Percentiles rank a stretch among this genome's conserved stretches.
Evolutionary conservation across 352 stramenopile genomes (phyloP).

Genomic region (Globisporangium cystogenes): DNA sequence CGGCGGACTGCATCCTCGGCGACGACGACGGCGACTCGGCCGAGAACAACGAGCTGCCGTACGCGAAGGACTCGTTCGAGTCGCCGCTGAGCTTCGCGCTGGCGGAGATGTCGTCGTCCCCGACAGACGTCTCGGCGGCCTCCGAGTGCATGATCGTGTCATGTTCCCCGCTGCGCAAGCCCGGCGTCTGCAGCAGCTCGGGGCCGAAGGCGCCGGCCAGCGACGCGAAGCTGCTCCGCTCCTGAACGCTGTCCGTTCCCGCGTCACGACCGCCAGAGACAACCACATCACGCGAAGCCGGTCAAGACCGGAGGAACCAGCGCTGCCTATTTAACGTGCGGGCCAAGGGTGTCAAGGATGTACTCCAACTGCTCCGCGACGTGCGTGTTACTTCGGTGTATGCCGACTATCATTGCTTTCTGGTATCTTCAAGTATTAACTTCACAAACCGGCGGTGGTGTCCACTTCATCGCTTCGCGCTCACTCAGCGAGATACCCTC

Average conservation of each 20-base stretch:
- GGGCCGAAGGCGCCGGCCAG: not conserved
- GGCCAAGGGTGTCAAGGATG: too few species aligned
- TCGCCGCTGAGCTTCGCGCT: constrained; percentile 38
- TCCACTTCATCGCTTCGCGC: too few species aligned
- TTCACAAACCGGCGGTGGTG: too few species aligned
- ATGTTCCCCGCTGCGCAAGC: constrained; percentile 9
- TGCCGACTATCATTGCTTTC: too few species aligned
- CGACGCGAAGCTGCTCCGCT: not conserved
- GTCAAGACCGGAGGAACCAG: not conserved
- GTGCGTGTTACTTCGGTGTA: too few species aligned
- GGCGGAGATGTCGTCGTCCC: constrained; percentile 62
- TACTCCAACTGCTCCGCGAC: too few species aligned
- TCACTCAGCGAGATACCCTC: too few species aligned
- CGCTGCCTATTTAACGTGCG: not conserved
- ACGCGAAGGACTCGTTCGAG: constrained; percentile 56
- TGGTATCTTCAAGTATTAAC: too few species aligned
- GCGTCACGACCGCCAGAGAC: too few species aligned
- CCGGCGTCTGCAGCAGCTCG: too few species aligned
- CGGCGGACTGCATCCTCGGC: constrained; percentile 61
- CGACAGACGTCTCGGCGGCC: constrained; percentile 46
- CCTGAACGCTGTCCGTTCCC: not conserved
- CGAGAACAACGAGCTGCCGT: constrained; percentile 55
- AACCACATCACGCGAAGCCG: too few species aligned
- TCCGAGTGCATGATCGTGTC: constrained; percentile 46
- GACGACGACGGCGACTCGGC: constrained; percentile 45